These are phyloP conservation scores for Solanum chacoense DNA, from an alignment of 305 asterid genomes.

Conservation along the genomic window DNA sequence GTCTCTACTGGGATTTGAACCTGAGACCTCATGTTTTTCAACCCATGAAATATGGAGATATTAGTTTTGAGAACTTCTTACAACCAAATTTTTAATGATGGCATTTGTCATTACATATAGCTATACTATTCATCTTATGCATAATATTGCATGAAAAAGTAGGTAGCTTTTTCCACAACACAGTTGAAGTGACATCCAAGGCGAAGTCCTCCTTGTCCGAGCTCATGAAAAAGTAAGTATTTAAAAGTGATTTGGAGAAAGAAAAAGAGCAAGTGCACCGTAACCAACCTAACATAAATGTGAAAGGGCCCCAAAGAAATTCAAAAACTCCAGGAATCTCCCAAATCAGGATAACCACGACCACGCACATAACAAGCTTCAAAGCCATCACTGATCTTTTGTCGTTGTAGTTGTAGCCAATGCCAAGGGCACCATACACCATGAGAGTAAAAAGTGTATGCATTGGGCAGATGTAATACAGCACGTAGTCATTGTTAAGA, in stretches of 20 bases:
- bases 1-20: background rate
- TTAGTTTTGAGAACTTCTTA: background rate
- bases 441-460: conserved; percentile 94
- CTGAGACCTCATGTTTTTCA: background rate
- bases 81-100: background rate
- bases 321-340: conserved; percentile 97
- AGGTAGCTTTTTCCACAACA: background rate
- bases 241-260: background rate
- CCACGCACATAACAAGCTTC: conserved; percentile 59
- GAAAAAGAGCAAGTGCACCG: background rate
- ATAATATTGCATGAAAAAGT: background rate
- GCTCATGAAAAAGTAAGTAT: background rate
- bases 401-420: conserved; percentile 86
- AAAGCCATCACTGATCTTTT: conserved; percentile 70
- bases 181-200: background rate
- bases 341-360: conserved; percentile 88
- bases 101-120: background rate
- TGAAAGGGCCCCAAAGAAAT: conserved; percentile 73
- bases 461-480: conserved; percentile 98
- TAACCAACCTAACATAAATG: conserved; percentile 58
- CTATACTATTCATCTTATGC: background rate
- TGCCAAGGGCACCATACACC: conserved; percentile 98
- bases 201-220: background rate
- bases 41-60: background rate
- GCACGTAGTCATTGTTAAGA: conserved; percentile 85